Evolutionary conservation across 1,284 basidiomycete species (phyloP), one percentile per base, ranked within the genome.

Genomic region (Moesziomyces globuligerus): DNA sequence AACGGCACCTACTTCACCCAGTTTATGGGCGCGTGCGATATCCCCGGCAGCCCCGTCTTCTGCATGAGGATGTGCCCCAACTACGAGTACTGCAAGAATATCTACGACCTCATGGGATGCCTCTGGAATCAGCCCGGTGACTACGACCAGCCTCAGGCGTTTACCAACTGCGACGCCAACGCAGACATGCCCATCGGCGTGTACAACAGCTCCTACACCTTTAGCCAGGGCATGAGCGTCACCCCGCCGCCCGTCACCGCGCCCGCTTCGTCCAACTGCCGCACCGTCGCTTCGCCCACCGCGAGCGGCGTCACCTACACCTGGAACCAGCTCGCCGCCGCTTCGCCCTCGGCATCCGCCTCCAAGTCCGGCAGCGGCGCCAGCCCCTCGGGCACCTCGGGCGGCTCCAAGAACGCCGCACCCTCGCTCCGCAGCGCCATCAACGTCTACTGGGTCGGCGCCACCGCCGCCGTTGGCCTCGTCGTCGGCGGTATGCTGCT

Each of bases 11-110:
- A 75, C 47, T 74, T 77, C 40, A 55, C 67, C 21, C 62, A 75
- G 43, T 77, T 77, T 50, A 37, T 77, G 24, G 78, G 77, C n/a
- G 68, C 65, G 0, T 79, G 78, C 59, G 78, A 80, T 49, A 76
- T 74, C 29, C 74, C 75, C 11, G 75, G 75, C 17, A 54, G 48
- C 13, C 62, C 68, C 1, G 59, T 72, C 5, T 80, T 79, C 49
- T 75, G 72, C 51, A 38, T 80, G 43, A 57, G 78, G 4, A 62
- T 66, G 45, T 80, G 78, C 43, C 67, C 74, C 8, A 58, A 42
- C 18, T 77, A 67, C 40, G 66, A 67, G 6, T 76, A 76, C 52
- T 77, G 78, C 53, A 60, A 51, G 8, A 79, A 79, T 61, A 64
- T 37, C 1, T 79, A 57, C 42, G 78, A 80, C 45, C 56, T 79